Base-by-base conservation (phyloP, 148 eudicot species). In the Agrostemma githago region DNA sequence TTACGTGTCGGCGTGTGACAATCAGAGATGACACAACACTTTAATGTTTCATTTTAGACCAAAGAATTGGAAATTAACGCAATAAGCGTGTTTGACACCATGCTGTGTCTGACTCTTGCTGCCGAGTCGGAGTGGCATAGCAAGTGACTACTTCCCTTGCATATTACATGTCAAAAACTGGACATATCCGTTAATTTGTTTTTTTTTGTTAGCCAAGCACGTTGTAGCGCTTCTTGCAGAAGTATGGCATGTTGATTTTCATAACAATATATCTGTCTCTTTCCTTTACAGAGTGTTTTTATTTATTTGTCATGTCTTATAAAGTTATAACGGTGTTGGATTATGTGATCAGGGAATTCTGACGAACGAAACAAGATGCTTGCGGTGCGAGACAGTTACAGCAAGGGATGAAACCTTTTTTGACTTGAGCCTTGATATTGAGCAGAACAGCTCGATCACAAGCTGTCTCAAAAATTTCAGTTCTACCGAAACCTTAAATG, bases 351-450 rank as follows among this genome's bases (percentile, higher is more conserved):
- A 91, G 97, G 97, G 97, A 62, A 84, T 89, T 67, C 85, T 91
- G 54, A 91, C 97, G 42, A 91, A 91, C 62, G 97, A 91, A 78
- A 91, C 97, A 79, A 91, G 89, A 80, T 91, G 97, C 81, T 80
- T 91, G 78, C 68, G 87, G 77, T 91, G 97, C 69, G 97, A 91
- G 86, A 91, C 97, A 4, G 92, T 91, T 19, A 89, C 97, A 64
- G 97, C 97, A 56, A 88, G 97, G 76, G 97, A 91, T 70, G 97
- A 91, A 76, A 91, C 90, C 34, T 91, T 91, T 74, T 84, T 89
- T 40, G 97, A 91, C 74, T 79, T 91, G 83, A 91, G 97, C 88
- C 87, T 91, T 81, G 97, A 91, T 79, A 91, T 91, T 68, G 97
- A 91, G 82, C 97, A 91, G 84, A 91, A 89, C 68, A 89, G 89